Base-by-base conservation (phyloP, 2,329 filamentous ascomycete species). In the Cordyceps militaris region DNA sequence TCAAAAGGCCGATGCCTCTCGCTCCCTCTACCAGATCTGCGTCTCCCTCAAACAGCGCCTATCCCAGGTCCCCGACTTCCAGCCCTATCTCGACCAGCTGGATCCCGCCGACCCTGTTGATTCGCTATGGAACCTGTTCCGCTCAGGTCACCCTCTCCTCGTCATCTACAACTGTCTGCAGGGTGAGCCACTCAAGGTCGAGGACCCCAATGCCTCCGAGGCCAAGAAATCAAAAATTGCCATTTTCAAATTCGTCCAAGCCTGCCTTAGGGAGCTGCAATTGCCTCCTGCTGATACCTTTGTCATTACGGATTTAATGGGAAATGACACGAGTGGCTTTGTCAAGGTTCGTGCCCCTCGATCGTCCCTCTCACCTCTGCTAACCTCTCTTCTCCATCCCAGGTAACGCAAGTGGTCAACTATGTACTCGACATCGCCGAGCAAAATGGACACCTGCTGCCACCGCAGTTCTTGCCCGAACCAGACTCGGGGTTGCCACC, bases 21-120 rank as follows among this genome's bases (percentile, higher is more conserved):
- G 87, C 60, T 97, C 92, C 11, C 83, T 99, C 24, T 99, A 96
- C 73, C 93, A 97, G 73, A 96, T 96, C 71, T 97, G 94, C 71
- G 82, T 96, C 64, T 85, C 87, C 56, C 79, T 97, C 61, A 90
- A 89, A 70, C 85, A 87, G 74, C 85, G 94, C 62, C 78, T 99
- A 61, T 81, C 85, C 57, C 87, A 88, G 63, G 91, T 97, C 9
- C 91, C 91, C 4, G 88, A 84, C 59, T 97, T 97, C 69, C 85
- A 91, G 61, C 77, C 79, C 19, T 87, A 88, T 69, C 75, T 96
- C 65, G 77, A 82, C 54, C 82, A 91, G 66, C 86, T 94, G 65
- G 82, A 87, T 68, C 79, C 83, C 56, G 80, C 81, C 53, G 82
- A 86, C 62, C 93, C 94, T 2, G 94, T 99, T 58, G 91, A 93